Evolutionary conservation across 2,329 filamentous ascomycete genomes (phyloP).

Genomic region (Claviceps spartinae): DNA sequence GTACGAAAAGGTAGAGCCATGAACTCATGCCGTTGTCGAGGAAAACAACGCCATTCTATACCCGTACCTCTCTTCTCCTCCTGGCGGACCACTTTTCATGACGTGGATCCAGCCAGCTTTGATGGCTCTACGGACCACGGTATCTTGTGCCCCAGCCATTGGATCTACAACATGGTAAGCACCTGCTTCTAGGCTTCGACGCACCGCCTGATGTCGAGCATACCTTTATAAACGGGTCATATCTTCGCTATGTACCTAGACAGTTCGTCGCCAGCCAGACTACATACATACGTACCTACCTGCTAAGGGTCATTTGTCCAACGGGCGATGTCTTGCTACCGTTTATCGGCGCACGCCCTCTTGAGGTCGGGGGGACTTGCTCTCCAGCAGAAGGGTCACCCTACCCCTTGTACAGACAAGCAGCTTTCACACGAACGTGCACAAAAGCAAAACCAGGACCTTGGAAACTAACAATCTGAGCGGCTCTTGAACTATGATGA

Average conservation of each 20-base stretch:
- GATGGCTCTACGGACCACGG: no score
- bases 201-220: background rate
- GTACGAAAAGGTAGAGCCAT: background rate
- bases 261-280: background rate
- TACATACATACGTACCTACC: background rate
- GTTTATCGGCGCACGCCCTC: constrained; percentile 1
- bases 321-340: background rate
- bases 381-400: background rate
- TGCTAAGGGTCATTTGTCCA: background rate
- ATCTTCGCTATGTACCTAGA: background rate
- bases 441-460: constrained; percentile 5
- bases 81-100: background rate
- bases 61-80: background rate
- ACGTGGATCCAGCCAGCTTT: background rate
- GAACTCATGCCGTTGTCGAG: background rate
- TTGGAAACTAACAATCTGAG: constrained; percentile 8
- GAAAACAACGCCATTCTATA: background rate
- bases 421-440: background rate
- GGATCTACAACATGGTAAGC: background rate
- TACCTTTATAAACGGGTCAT: background rate
- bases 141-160: background rate
- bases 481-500: constrained; percentile 4
- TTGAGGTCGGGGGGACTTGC: background rate
- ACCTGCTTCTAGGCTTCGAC: background rate
- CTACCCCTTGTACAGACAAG: background rate